A percentile compares a stretch with the other conserved stretches of the same genome.
Evolutionary conservation across 441 rosid genomes (phyloP).

Genomic region (Syzygium malaccense): DNA sequence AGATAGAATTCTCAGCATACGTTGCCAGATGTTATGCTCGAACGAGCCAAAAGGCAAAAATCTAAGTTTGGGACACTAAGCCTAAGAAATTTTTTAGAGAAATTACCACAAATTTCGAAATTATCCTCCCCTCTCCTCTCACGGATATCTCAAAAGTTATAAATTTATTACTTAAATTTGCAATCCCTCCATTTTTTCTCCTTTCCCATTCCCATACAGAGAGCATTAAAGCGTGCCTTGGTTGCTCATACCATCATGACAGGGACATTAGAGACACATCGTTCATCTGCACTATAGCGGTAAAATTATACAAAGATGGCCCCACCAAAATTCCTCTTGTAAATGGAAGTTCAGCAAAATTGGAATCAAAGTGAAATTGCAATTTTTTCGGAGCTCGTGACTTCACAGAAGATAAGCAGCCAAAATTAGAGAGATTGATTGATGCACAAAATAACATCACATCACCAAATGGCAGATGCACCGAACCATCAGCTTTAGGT

Average conservation of each 20-base stretch:
- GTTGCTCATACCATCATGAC: background rate
- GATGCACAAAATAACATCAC: background rate
- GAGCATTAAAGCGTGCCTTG: background rate
- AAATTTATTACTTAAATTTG: background rate
- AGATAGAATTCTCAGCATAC: background rate
- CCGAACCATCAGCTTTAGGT: background rate
- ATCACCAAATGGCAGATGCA: background rate
- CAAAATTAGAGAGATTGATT: background rate
- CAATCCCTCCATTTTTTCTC: background rate
- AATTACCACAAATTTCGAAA: background rate
- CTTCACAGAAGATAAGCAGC: background rate
- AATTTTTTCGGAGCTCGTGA: background rate
- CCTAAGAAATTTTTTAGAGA: background rate
- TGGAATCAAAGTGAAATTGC: background rate
- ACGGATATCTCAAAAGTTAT: background rate
- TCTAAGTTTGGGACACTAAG: background rate
- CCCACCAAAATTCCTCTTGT: background rate
- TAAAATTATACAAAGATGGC: background rate
- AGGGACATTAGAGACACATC: background rate
- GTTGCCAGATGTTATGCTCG: fast-evolving
- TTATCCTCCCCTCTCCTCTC: background rate
- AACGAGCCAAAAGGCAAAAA: background rate
- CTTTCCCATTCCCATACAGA: background rate
- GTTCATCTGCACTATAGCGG: background rate
- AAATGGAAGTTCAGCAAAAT: background rate